Percentiles rank a stretch among this genome's conserved stretches.
These are phyloP conservation scores for Pneumocystis sp. DNA, from an alignment of 1,139 yeast genomes.

Conservation along the genomic window DNA sequence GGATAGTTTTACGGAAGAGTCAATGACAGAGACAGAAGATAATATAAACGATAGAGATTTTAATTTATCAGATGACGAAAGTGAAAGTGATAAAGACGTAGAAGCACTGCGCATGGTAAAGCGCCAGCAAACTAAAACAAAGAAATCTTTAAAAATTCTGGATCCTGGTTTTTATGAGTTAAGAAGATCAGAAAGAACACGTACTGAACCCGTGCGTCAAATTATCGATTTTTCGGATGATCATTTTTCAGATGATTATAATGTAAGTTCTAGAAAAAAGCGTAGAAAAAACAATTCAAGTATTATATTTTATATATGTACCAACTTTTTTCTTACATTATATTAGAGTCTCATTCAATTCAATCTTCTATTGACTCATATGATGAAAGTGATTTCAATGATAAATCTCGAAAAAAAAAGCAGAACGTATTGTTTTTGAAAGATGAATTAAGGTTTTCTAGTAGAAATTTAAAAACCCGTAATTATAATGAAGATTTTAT, in stretches of 20 bases:
- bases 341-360: not conserved
- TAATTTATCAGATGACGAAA: not conserved
- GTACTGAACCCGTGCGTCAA: not conserved
- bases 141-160: not conserved
- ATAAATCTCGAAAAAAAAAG: not conserved
- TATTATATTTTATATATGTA: not conserved
- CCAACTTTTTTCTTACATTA: not conserved
- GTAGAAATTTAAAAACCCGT: not conserved
- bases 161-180: not conserved
- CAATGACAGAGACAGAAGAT: not conserved
- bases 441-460: not conserved
- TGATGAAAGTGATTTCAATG: not conserved
- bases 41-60: not conserved
- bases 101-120: not conserved
- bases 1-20: not conserved
- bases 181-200: not conserved
- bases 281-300: not conserved
- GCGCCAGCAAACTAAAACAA: not conserved
- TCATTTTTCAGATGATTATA: not conserved
- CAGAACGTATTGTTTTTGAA: not conserved
- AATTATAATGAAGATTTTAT: slow-evolving; percentile 13
- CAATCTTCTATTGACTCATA: not conserved
- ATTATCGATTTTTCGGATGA: not conserved
- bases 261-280: not conserved
- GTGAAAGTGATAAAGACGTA: not conserved